Base-by-base conservation (phyloP, 2,329 filamentous ascomycete species). In the Dichotomopilus funicola region DNA sequence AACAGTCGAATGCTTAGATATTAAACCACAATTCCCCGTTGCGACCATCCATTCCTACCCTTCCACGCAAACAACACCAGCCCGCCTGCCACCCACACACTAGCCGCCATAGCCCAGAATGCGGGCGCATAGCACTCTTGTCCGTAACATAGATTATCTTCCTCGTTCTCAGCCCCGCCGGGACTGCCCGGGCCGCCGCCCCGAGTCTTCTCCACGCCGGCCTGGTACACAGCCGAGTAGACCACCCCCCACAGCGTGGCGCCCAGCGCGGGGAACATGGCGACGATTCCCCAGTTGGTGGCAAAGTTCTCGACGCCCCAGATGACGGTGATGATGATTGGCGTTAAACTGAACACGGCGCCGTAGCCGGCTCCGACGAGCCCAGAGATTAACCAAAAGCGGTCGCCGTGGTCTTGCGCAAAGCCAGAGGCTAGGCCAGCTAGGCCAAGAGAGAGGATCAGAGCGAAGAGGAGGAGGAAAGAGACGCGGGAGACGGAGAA, bases 281-380 rank as follows among this genome's bases (percentile, higher is more conserved):
- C 91, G 6, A 97, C 85, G 59, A 97, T 91, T 8, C 94, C 94
- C 85, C 92, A 99, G 65, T 99, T 97, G 0, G 94, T 99, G 56
- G 90, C 94, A 68, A 99, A 97, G 69, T 97, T 99, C 75, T 97
- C 91, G 0, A 96, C 91, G 33, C 94, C 94, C 94, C 94, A 99
- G 46, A 99, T 92, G 8, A 96, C 91, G n/a, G 86, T 90, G 63
- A 96, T 87, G 55, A 97, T 89, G 61, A 97, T 91, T 2, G 94
- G 94, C 0, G 88, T 88, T 5, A 97, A 79, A 48, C 84, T 88
- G 75, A 97, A 99, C 27, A 91, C 83, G 36, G 91, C 91, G 45
- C 94, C 94, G 67, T 99, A 97, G 45, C 94, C 94, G 1, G 91
- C 86, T 6, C 94, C 94, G 6, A 99, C 84, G 1, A 91, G 78